Evolutionary conservation across 371 early-diverging fungal genomes (phyloP).

Genomic region (Rhizomucor miehei): DNA sequence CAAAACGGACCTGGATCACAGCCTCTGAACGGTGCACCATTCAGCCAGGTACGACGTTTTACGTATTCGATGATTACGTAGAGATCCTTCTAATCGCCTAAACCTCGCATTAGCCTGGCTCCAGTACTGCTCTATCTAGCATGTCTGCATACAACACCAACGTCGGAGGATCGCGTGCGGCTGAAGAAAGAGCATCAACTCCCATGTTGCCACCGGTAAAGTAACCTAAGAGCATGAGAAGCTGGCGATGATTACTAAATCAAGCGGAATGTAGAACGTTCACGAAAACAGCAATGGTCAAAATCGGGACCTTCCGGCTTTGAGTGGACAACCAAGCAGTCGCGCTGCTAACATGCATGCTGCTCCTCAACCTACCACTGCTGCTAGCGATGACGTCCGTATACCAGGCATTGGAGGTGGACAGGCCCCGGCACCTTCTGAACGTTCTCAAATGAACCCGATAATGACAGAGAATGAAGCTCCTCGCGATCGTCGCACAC

Average conservation of each 20-base stretch:
- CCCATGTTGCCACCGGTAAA: conserved; percentile 29
- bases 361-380: conserved; percentile 4
- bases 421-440: conserved; percentile 47
- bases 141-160: conserved; percentile 37
- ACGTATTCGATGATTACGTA: too few relatives aligned
- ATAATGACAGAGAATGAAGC: conserved; percentile 33
- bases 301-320: conserved; percentile 44
- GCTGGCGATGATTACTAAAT: conserved; percentile 1
- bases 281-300: conserved; percentile 31
- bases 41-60: conserved; percentile 23
- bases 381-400: conserved; percentile 38
- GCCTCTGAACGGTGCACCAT: conserved; percentile 30
- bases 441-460: conserved; percentile 54
- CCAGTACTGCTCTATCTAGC: conserved; percentile 31
- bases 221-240: background rate
- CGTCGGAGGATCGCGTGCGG: conserved; percentile 9
- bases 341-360: conserved; percentile 33
- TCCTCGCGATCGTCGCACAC: conserved; percentile 13
- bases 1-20: conserved; percentile 31
- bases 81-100: too few relatives aligned
- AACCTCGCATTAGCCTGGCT: conserved; percentile 21
- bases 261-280: background rate
- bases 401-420: conserved; percentile 47
- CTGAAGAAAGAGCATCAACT: conserved; percentile 27
- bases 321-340: conserved; percentile 15